Conservation (phyloP, 2,329 filamentous ascomycete species). For the Purpureocillium takamizusanense region DNA sequence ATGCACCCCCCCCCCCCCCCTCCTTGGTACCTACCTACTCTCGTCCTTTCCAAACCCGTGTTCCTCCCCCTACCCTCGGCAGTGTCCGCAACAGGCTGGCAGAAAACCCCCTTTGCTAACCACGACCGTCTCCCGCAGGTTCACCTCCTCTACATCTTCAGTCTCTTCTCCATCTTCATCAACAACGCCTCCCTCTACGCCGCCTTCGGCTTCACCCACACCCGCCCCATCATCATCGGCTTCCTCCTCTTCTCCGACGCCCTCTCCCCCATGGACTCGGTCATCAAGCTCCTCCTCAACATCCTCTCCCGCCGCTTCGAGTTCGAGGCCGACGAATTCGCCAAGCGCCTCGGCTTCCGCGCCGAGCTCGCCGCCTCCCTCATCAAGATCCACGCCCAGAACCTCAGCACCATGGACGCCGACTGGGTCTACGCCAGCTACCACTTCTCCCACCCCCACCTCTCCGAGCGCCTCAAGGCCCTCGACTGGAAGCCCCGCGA, state of each 20-base stretch:
- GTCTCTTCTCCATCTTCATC: slow-evolving; percentile 94
- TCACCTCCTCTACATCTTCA: slow-evolving; percentile 94
- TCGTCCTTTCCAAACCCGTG: too few species aligned
- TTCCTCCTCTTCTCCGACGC: slow-evolving; percentile 97
- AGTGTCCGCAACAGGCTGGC: too few species aligned
- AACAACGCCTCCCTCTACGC: slow-evolving; percentile 87
- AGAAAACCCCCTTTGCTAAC: too few species aligned
- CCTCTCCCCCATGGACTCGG: slow-evolving; percentile 86
- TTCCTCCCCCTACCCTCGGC: too few species aligned
- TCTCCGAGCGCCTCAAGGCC: slow-evolving; percentile 86
- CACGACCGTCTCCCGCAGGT: too few species aligned
- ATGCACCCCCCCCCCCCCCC: too few species aligned
- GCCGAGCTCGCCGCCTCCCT: slow-evolving; percentile 76
- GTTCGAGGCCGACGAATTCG: slow-evolving; percentile 92
- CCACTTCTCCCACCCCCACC: slow-evolving; percentile 95
- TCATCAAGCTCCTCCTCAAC: slow-evolving; percentile 94
- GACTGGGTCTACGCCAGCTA: slow-evolving; percentile 98
- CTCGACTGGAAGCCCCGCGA: slow-evolving; percentile 70
- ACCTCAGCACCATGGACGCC: slow-evolving; percentile 96
- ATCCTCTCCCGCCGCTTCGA: slow-evolving; percentile 89
- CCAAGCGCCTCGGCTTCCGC: slow-evolving; percentile 73
- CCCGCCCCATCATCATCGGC: slow-evolving; percentile 89
- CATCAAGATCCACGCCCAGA: slow-evolving; percentile 97
- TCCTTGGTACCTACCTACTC: too few species aligned
- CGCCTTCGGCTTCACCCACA: slow-evolving; percentile 77